A percentile compares a stretch with the other conserved stretches of the same genome.
These are phyloP conservation scores for Sinapis alba DNA, from an alignment of 441 rosid genomes.

Conservation along the genomic window DNA sequence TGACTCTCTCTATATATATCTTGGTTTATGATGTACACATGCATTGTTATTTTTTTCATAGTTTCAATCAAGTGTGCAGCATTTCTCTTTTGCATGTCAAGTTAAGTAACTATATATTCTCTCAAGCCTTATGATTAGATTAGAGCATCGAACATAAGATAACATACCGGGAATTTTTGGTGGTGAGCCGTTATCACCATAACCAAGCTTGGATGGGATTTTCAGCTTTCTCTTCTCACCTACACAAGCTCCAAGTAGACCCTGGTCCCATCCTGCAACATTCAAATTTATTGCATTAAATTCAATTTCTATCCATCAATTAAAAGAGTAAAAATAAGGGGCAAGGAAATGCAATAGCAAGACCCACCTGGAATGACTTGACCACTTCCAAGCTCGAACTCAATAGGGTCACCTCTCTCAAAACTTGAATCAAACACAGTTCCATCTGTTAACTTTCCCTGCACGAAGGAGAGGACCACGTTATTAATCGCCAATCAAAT, in stretches of 20 bases:
- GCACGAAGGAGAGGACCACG: conserved; percentile 10
- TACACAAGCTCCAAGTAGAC: conserved; percentile 76
- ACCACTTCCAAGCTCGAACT: conserved; percentile 87
- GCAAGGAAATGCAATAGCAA: background rate
- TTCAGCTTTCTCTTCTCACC: conserved; percentile 94
- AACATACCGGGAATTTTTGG: conserved; percentile 85
- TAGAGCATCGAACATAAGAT: background rate
- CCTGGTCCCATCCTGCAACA: conserved; percentile 94
- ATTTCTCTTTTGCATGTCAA: background rate
- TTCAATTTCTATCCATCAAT: background rate
- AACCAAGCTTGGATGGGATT: conserved; percentile 90
- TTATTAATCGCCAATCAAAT: background rate
- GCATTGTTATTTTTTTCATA: background rate
- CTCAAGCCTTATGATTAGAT: conserved; percentile 2
- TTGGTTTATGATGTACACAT: background rate
- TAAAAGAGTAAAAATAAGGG: background rate
- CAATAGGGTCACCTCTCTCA: conserved; percentile 95
- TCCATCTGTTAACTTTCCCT: conserved; percentile 94
- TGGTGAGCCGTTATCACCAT: conserved; percentile 84
- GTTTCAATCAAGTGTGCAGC: background rate
- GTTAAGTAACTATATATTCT: background rate
- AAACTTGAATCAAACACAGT: conserved; percentile 92
- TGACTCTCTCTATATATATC: background rate
- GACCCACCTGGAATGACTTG: conserved; percentile 87
- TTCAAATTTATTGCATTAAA: background rate